Evolutionary conservation across 2,329 filamentous ascomycete species (phyloP), one percentile per base, ranked within the genome.

Genomic region (Shiraia sp.): DNA sequence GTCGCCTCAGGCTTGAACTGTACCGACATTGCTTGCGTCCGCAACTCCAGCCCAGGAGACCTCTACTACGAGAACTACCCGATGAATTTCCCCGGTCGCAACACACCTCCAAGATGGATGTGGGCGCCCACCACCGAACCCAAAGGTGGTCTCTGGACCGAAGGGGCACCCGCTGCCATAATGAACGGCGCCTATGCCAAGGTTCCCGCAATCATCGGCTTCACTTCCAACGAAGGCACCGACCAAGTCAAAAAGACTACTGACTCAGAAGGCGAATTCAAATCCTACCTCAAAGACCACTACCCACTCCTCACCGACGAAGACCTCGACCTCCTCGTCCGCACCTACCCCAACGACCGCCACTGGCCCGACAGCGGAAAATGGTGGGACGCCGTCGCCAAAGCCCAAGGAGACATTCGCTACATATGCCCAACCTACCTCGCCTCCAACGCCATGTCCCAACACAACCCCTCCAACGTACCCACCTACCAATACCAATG

Each of bases 261-360:
- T 45, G 55, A 76, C 56, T 42, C 61, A 52, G 26, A 75, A 68
- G 39, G 66, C 65, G 63, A 63, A 10, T 61, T 66, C 42, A 65
- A 61, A 36, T 47, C 49, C 31, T 66, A 66, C 45, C 49, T 66
- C 24, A 58, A 60, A 41, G 61, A 66, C 37, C 63, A 66, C 45
- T 66, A 77, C 25, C 72, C 80, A 4, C 63, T 80, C 0, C 71
- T 81, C 2, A 70, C 79, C 3, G 77, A 79, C 55, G 76, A 78
- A 42, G 77, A 75, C 29, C 73, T 78, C 19, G 42, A 51, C 22
- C 45, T 53, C 2, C 53, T 66, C 14, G 54, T 39, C 2, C 45
- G 51, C 2, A 60, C 51, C 8, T 66, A 64, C 32, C 61, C 61
- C n/a, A 66, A 66, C 36, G 63, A 66, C 34, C 48, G 51, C 22